Base-by-base conservation (phyloP, 805 yeast genomes). In the Helenozyma rhizophorensis region DNA sequence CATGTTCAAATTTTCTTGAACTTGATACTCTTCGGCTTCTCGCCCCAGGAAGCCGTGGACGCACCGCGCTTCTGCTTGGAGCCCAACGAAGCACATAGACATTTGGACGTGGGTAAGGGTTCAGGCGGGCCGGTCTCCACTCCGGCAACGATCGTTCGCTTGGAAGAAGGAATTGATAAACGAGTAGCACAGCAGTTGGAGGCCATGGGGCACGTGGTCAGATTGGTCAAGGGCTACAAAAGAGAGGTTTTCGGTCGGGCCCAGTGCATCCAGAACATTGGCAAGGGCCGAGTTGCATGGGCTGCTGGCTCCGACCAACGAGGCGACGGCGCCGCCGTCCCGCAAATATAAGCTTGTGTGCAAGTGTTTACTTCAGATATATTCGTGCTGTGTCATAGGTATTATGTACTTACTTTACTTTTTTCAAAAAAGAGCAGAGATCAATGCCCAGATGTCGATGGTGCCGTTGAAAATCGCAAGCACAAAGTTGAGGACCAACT, bases 251-350 rank as follows among this genome's bases (percentile, higher is more conserved):
- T 76, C 56, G 88, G 88, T 3, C 61, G 89, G 37, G 90, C 89
- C 4, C 95, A 85, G 53, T 72, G 85, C 30, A 82, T 84, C 37
- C 69, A 67, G 48, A 71, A 65, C 34, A 68, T 60, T 11, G 52
- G 64, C 1, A 47, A 58, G 16, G 74, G 72, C 2, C 45, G 50
- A 10, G 54, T 71, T 23, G 68, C 78, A 2, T 80, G 74, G 52
- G 63, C 80, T 24, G 94, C 76, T 9, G 95, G 94, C 2, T 75
- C 83, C 34, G 95, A 84, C 45, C 71, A 67, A n/a, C 68, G 95
- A 33, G 94, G 89, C n/a, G 95, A 84, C 54, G 94, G 94, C 6
- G 82, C 83, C 2, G 80, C 90, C 9, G 72, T 72, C 11, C 78
- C 86, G 4, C 59, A 66, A 35, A 36, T 69, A 13, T 69, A 47